Percentiles rank a stretch among this genome's conserved stretches.
These are phyloP conservation scores for Stenogyne calaminthoides DNA, from an alignment of 305 asterid species.

Conservation along the genomic window DNA sequence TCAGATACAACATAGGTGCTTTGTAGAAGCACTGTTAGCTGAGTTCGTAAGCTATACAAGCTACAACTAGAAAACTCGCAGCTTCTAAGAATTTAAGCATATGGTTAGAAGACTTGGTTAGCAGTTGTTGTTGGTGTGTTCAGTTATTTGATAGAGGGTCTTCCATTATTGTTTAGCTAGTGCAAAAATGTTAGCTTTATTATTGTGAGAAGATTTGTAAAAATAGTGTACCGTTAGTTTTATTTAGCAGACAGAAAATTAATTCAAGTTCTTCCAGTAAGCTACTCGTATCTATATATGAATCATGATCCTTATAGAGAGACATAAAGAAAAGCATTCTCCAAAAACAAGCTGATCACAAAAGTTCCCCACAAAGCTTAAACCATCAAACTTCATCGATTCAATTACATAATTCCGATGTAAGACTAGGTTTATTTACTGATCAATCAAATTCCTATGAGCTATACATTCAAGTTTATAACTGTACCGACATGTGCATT, in stretches of 20 bases:
- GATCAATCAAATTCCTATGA: background rate
- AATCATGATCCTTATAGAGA: background rate
- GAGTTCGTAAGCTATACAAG: background rate
- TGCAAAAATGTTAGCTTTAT: background rate
- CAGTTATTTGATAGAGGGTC: background rate
- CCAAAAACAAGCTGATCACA: background rate
- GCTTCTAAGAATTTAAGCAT: no score
- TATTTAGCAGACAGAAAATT: background rate
- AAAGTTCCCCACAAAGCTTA: background rate
- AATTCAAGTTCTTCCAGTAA: background rate
- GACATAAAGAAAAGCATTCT: background rate
- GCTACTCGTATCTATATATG: background rate
- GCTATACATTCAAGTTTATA: background rate
- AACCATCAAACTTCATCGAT: background rate
- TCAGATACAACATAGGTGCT: background rate
- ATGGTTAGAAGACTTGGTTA: background rate
- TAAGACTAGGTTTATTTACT: background rate
- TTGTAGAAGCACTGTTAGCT: background rate
- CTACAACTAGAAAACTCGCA: background rate
- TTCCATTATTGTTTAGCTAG: background rate
- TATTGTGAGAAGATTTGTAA: background rate
- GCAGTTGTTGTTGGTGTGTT: background rate
- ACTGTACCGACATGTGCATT: background rate
- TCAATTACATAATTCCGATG: background rate
- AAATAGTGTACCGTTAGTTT: background rate